These are phyloP conservation scores for Logfia minima DNA, from an alignment of 129 eudicot genomes.

Conservation along the genomic window DNA sequence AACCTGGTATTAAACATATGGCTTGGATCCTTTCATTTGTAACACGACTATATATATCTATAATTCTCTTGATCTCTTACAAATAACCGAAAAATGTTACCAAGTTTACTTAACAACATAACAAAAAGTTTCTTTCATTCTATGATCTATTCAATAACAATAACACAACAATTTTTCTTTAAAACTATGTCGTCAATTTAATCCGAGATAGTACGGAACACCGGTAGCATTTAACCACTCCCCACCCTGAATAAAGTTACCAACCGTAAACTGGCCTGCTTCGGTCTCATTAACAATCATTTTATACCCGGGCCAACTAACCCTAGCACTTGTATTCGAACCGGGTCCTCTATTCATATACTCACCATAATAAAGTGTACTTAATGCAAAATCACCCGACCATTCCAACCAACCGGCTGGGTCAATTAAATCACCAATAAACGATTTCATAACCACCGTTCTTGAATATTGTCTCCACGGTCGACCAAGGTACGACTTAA, in stretches of 20 bases:
- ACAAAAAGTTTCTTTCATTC: background rate
- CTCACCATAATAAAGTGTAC: constrained; percentile 51
- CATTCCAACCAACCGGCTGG: constrained; percentile 54
- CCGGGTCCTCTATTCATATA: constrained; percentile 42
- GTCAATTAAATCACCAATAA: constrained; percentile 48
- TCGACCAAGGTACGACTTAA: constrained; percentile 54
- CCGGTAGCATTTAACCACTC: constrained; percentile 69
- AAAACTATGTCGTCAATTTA: constrained; percentile 11
- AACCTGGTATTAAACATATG: too few relatives aligned
- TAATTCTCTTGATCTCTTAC: background rate
- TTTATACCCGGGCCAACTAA: constrained; percentile 42
- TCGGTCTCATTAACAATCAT: constrained; percentile 25
- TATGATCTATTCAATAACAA: background rate
- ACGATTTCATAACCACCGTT: constrained; percentile 44
- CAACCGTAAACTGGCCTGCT: constrained; percentile 35
- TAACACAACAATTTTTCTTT: background rate
- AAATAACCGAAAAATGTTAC: background rate
- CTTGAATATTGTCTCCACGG: constrained; percentile 49
- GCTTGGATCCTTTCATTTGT: too few relatives aligned
- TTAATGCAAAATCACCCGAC: constrained; percentile 43
- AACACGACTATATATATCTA: too few relatives aligned
- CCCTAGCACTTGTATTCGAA: constrained; percentile 28
- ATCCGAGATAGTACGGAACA: constrained; percentile 49
- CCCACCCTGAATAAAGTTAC: constrained; percentile 52
- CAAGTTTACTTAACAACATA: background rate